Conservation (phyloP, 495 filamentous ascomycete genomes). For the Aspergillus affinis region DNA sequence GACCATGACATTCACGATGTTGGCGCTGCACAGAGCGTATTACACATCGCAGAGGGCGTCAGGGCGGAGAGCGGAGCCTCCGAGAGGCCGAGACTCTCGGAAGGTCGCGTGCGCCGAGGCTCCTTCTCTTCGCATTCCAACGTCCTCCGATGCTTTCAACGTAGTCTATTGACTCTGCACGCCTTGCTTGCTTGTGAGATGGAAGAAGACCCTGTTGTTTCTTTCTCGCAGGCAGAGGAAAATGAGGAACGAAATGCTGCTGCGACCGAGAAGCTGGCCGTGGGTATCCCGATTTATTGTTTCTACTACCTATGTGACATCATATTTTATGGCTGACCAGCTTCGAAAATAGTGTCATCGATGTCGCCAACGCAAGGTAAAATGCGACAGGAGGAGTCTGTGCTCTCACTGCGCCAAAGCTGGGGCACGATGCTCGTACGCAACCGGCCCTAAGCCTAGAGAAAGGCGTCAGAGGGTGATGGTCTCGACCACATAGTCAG, state of each 20-base stretch:
- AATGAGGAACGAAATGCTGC: constrained; percentile 5
- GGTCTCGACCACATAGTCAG: constrained; percentile 16
- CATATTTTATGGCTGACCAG: background rate
- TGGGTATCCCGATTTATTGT: constrained; percentile 1
- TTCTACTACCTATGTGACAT: too few species aligned
- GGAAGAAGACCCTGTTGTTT: constrained; percentile 3
- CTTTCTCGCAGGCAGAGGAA: constrained; percentile 4
- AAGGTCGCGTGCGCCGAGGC: background rate
- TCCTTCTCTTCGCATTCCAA: background rate
- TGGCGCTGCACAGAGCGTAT: too few species aligned
- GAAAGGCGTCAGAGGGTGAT: constrained; percentile 15
- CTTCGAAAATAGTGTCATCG: constrained; percentile 12
- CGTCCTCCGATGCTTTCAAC: background rate
- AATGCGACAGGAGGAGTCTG: constrained; percentile 13
- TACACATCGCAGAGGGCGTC: background rate
- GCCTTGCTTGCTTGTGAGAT: background rate
- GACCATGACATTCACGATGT: too few species aligned
- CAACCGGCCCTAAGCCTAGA: constrained; percentile 4
- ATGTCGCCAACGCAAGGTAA: constrained; percentile 16
- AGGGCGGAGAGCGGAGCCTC: background rate
- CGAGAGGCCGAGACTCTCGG: background rate
- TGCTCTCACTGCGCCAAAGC: constrained; percentile 15
- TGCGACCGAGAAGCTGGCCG: constrained; percentile 7
- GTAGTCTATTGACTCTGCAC: background rate
- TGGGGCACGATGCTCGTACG: constrained; percentile 10